phyloP scores from a whole-genome alignment of 768 basidiomycete species.

The Chiua virens region DNA sequence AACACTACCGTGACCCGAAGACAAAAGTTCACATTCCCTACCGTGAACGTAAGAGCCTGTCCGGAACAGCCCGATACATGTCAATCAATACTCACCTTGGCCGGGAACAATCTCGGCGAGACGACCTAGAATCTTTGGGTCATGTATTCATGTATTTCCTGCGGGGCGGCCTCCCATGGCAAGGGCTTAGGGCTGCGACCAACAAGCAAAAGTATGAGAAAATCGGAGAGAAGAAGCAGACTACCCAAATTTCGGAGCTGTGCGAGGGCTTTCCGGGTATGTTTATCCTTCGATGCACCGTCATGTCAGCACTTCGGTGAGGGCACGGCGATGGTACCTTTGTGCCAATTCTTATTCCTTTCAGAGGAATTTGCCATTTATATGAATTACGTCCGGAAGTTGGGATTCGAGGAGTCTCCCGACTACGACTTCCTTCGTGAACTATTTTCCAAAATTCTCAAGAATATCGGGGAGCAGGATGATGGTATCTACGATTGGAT shows the following conservation, averaged over 20 bases:
- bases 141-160: slow-evolving; percentile 99
- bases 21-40: slow-evolving; percentile 99
- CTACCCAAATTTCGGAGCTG: slow-evolving; percentile 85
- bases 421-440: slow-evolving; percentile 98
- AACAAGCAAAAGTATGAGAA: slow-evolving; percentile 99
- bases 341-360: slow-evolving; percentile 3
- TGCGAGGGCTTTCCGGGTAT: slow-evolving; percentile 95
- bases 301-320: not conserved
- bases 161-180: slow-evolving; percentile 95
- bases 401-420: slow-evolving; percentile 96
- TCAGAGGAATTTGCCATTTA: slow-evolving; percentile 95
- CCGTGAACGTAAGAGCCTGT: slow-evolving; percentile 94
- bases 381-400: slow-evolving; percentile 98
- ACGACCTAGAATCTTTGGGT: slow-evolving; percentile 94
- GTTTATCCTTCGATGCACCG: slow-evolving; percentile 10
- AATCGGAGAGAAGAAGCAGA: slow-evolving; percentile 99
- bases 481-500: slow-evolving; percentile 98
- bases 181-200: slow-evolving; percentile 94
- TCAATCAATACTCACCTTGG: slow-evolving; percentile 99
- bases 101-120: slow-evolving; percentile 90
- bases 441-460: slow-evolving; percentile 88
- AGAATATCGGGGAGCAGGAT: slow-evolving; percentile 83
- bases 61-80: slow-evolving; percentile 98
- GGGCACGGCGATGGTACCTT: not conserved
- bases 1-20: slow-evolving; percentile 98